A percentile compares a stretch with the other conserved stretches of the same genome.
Evolutionary conservation across 768 basidiomycete species (phyloP).

Genomic region (Auricularia auricula-judae): DNA sequence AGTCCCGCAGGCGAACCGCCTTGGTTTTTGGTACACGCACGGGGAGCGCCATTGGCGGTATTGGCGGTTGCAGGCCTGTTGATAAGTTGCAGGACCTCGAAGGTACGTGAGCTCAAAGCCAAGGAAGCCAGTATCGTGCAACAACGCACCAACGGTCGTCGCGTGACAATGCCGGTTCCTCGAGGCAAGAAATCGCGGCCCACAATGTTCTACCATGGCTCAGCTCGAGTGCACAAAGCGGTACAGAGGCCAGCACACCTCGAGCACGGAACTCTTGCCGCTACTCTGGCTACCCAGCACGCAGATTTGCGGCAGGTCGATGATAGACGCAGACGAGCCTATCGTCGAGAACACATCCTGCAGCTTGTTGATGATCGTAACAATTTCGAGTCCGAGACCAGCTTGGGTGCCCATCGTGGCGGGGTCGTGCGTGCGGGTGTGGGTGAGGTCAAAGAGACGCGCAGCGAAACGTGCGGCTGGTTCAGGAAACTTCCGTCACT

Average conservation of each 20-base stretch:
- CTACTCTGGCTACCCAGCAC: constrained; percentile 87
- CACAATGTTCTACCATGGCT: constrained; percentile 72
- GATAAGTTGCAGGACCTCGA: constrained; percentile 86
- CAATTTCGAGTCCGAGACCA: constrained; percentile 71
- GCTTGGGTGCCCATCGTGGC: background rate
- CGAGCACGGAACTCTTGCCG: constrained; percentile 86
- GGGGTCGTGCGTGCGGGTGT: background rate
- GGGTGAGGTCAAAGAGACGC: background rate
- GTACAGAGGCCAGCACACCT: constrained; percentile 37
- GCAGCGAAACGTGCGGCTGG: background rate
- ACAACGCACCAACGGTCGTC: constrained; percentile 75
- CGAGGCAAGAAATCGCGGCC: constrained; percentile 97
- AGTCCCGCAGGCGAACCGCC: background rate
- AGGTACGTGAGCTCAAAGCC: background rate
- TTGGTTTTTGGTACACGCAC: constrained; percentile 21
- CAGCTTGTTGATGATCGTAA: constrained; percentile 73
- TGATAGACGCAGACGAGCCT: constrained; percentile 62
- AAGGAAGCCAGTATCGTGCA: background rate
- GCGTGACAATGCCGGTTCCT: constrained; percentile 97
- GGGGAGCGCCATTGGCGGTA: constrained; percentile 32
- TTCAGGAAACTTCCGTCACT: background rate
- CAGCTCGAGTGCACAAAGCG: background rate
- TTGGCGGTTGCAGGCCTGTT: constrained; percentile 50
- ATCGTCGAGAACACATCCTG: constrained; percentile 85
- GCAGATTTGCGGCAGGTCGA: constrained; percentile 89